Conservation (phyloP, 2,329 filamentous ascomycete species). For the Madurella fahalii region DNA sequence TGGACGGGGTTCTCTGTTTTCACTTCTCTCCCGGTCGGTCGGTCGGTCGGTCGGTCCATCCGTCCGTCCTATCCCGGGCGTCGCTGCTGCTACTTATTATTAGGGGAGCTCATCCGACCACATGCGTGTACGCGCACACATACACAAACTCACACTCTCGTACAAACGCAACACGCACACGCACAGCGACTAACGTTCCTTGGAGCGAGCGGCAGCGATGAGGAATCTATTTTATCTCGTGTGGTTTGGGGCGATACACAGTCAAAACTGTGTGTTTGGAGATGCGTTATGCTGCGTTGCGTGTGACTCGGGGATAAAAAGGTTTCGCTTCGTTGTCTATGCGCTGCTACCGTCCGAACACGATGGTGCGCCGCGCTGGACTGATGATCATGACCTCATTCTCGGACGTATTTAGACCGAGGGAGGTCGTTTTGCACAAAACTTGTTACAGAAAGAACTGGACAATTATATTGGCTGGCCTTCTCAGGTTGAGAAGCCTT, state of each 20-base stretch:
- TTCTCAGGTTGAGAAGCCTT: constrained; percentile 11
- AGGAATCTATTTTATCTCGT: constrained; percentile 1
- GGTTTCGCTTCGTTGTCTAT: neutral
- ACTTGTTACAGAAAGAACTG: neutral
- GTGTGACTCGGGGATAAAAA: neutral
- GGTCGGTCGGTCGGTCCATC: neutral
- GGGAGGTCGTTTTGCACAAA: neutral
- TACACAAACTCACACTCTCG: too few relatives aligned
- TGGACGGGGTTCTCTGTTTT: neutral
- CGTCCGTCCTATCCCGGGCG: neutral
- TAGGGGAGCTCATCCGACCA: constrained; percentile 29
- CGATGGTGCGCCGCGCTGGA: too few relatives aligned
- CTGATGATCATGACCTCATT: too few relatives aligned
- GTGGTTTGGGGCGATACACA: neutral
- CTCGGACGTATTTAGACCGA: too few relatives aligned
- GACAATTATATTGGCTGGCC: constrained; percentile 5
- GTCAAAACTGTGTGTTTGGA: neutral
- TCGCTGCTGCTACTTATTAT: constrained; percentile 3
- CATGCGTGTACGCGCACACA: neutral
- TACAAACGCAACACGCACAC: neutral
- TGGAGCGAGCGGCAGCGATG: constrained; percentile 27
- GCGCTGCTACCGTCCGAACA: too few relatives aligned
- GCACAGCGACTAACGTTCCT: constrained; percentile 26
- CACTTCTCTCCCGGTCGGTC: constrained; percentile 6
- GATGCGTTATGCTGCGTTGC: neutral